Conservation (phyloP, 768 basidiomycete species). For the Cystofilobasidium capitatum region DNA sequence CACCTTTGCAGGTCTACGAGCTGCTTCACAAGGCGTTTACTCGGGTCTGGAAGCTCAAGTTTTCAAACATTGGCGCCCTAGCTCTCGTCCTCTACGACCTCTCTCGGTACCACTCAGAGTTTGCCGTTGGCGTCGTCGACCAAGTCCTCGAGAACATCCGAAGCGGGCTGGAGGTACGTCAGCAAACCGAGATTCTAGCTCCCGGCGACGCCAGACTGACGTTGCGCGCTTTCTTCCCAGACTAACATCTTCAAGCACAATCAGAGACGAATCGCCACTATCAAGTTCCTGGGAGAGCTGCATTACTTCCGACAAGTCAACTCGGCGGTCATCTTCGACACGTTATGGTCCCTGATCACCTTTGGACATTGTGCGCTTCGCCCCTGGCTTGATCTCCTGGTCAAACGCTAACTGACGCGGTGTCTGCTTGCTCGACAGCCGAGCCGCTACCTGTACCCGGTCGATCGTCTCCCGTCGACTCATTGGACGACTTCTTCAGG, state of each 20-base stretch:
- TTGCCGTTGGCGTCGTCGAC: slow-evolving; percentile 78
- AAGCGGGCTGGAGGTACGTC: slow-evolving; percentile 64
- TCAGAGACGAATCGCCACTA: slow-evolving; percentile 78
- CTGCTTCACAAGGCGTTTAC: slow-evolving; percentile 80
- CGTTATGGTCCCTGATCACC: slow-evolving; percentile 83
- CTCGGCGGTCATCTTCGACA: slow-evolving; percentile 83
- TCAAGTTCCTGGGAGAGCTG: slow-evolving; percentile 92
- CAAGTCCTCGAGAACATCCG: slow-evolving; percentile 89
- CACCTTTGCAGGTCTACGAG: slow-evolving; percentile 49
- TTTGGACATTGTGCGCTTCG: slow-evolving; percentile 85
- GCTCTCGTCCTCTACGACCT: slow-evolving; percentile 94
- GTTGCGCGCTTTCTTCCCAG: slow-evolving; percentile 30
- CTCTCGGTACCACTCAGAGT: slow-evolving; percentile 82
- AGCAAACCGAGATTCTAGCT: no score
- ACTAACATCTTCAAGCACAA: slow-evolving; percentile 91
- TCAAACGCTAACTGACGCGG: neutral
- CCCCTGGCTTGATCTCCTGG: neutral
- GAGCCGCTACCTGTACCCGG: slow-evolving; percentile 80
- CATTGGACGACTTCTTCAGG: slow-evolving; percentile 94
- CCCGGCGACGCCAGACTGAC: no score
- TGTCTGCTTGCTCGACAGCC: slow-evolving; percentile 45
- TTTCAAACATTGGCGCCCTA: slow-evolving; percentile 72
- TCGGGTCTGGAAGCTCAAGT: slow-evolving; percentile 98
- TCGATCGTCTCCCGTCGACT: slow-evolving; percentile 64
- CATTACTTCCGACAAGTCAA: slow-evolving; percentile 79